Evolutionary conservation across 129 eudicot species (phyloP).

Genomic region (Centella asiatica): DNA sequence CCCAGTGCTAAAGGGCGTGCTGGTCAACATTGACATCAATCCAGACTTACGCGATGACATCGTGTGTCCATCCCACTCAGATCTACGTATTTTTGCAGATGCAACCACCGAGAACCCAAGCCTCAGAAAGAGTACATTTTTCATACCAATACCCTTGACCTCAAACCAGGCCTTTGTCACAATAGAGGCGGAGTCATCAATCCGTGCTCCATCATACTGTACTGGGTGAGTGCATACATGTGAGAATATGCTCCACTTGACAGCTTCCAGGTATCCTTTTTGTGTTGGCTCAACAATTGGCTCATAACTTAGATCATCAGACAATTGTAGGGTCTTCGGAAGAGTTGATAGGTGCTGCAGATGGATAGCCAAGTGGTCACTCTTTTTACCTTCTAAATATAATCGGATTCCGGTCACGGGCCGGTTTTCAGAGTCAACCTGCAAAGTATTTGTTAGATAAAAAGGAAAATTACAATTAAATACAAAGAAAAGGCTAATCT

Average conservation of each 20-base stretch:
- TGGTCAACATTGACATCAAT: conserved; percentile 65
- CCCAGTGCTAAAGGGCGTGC: conserved; percentile 60
- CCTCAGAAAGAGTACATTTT: conserved; percentile 71
- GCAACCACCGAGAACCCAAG: conserved; percentile 78
- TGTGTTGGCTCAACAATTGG: conserved; percentile 44
- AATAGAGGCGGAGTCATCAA: conserved; percentile 79
- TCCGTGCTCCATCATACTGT: conserved; percentile 48
- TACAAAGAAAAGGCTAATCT: not conserved
- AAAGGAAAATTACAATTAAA: not conserved
- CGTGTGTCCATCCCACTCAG: conserved; percentile 87
- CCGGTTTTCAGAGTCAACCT: conserved; percentile 78
- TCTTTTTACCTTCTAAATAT: conserved; percentile 80
- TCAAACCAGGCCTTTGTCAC: conserved; percentile 97
- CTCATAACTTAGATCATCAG: conserved; percentile 48
- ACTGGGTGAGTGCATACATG: conserved; percentile 88
- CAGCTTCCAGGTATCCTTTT: conserved; percentile 65
- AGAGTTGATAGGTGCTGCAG: conserved; percentile 80
- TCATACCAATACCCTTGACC: conserved; percentile 72
- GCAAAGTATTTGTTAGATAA: conserved; percentile 8
- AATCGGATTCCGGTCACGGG: conserved; percentile 93
- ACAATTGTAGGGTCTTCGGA: conserved; percentile 56
- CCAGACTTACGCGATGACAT: conserved; percentile 65
- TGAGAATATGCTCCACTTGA: conserved; percentile 92
- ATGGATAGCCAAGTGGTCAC: conserved; percentile 89
- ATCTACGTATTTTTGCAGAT: conserved; percentile 62